Percentiles rank a stretch among this genome's conserved stretches.
These are phyloP conservation scores for Agapanthus africanus DNA, from an alignment of 106 monocot species.

Conservation along the genomic window DNA sequence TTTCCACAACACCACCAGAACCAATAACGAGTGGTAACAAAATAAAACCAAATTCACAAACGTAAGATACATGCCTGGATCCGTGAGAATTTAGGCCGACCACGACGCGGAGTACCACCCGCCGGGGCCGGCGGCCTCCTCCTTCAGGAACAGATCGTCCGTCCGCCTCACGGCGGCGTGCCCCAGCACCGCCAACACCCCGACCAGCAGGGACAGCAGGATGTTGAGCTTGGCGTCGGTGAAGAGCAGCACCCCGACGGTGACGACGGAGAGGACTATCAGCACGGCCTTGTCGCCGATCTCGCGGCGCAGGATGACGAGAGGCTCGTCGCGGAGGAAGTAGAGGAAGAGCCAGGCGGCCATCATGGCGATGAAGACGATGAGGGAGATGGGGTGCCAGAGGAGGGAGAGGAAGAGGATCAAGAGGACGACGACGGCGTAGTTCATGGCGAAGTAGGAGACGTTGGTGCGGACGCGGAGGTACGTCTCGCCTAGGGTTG, in stretches of 20 bases:
- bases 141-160: slow-evolving; percentile 45
- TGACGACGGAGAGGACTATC: slow-evolving; percentile 43
- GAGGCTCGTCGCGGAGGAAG: slow-evolving; percentile 66
- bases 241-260: slow-evolving; percentile 55
- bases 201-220: slow-evolving; percentile 38
- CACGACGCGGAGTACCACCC: slow-evolving; percentile 50
- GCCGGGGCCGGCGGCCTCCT: slow-evolving; percentile 21
- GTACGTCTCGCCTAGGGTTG: slow-evolving; percentile 51
- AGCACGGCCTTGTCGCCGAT: slow-evolving; percentile 47
- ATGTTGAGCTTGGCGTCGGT: slow-evolving; percentile 58
- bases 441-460: slow-evolving; percentile 76
- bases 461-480: slow-evolving; percentile 63
- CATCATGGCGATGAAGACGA: slow-evolving; percentile 43
- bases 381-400: slow-evolving; percentile 57
- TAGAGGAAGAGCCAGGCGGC: slow-evolving; percentile 48
- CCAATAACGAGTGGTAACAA: too few species aligned
- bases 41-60: too few species aligned
- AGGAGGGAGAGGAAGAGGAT: slow-evolving; percentile 45
- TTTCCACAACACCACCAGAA: too few species aligned
- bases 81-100: too few species aligned
- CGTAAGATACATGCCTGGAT: too few species aligned
- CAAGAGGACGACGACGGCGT: slow-evolving; percentile 57
- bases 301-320: slow-evolving; percentile 40
- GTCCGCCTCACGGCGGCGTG: slow-evolving; percentile 57
- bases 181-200: slow-evolving; percentile 35